These are phyloP conservation scores for Pachysandra terminalis DNA, from an alignment of 164 flowering plant genomes.

Conservation along the genomic window DNA sequence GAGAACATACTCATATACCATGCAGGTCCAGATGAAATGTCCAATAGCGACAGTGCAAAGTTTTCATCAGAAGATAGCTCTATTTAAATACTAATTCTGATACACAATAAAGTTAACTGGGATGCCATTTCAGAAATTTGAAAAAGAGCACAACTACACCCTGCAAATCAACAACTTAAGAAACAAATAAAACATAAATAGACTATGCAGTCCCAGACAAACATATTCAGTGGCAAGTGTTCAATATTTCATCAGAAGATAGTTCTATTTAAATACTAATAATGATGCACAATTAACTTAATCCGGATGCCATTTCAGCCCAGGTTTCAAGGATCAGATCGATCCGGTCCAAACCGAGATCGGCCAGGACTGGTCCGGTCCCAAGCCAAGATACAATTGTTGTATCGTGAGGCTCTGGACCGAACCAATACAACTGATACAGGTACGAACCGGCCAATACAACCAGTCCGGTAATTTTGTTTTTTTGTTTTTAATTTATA, in stretches of 20 bases:
- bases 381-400: no score
- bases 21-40: neutral
- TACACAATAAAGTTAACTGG: neutral
- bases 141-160: neutral
- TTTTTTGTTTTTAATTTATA: no score
- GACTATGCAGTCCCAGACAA: neutral
- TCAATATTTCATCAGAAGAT: neutral
- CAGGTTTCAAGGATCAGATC: no score
- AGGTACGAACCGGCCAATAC: no score
- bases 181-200: neutral
- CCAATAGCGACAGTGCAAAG: neutral
- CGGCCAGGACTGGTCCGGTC: no score
- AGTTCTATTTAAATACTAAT: neutral
- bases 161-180: no score
- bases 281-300: neutral
- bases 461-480: no score
- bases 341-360: no score
- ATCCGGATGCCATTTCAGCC: neutral
- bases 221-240: neutral
- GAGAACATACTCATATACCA: conserved; percentile 7
- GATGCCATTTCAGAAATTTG: neutral
- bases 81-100: neutral
- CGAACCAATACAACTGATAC: no score
- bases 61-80: neutral
- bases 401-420: no score